A percentile compares a stretch with the other conserved stretches of the same genome.
Conservation (phyloP, 306 rosid species). For the Begonia peltatifolia region DNA sequence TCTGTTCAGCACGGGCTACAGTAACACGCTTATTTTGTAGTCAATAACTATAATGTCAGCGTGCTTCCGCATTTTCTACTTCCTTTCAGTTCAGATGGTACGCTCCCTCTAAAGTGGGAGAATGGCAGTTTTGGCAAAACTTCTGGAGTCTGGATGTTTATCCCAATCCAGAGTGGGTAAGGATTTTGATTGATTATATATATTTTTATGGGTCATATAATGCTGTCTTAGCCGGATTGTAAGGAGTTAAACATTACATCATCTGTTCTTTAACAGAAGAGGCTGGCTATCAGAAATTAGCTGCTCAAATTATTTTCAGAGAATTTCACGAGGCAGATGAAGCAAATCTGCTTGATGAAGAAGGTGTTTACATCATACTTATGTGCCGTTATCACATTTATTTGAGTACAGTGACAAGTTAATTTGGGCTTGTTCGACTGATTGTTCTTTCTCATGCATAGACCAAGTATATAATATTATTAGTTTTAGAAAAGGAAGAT, state of each 20-base stretch:
- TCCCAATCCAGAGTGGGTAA: constrained; percentile 48
- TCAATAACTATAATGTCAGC: too few species aligned
- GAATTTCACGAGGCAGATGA: constrained; percentile 70
- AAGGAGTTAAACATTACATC: background rate
- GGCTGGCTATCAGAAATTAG: constrained; percentile 35
- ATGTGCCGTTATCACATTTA: background rate
- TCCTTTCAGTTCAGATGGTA: constrained; percentile 22
- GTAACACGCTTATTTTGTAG: too few species aligned
- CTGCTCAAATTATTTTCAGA: constrained; percentile 45
- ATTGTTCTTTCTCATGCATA: too few species aligned
- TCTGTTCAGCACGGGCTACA: too few species aligned
- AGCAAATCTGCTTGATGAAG: constrained; percentile 76
- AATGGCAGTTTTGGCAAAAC: constrained; percentile 79
- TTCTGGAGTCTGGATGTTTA: constrained; percentile 44
- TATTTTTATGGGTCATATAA: background rate
- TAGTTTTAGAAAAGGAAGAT: too few species aligned
- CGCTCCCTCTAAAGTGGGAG: constrained; percentile 66
- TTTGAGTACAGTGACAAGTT: background rate
- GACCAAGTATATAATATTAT: too few species aligned
- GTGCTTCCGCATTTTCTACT: background rate
- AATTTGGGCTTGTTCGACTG: too few species aligned
- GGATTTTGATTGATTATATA: background rate
- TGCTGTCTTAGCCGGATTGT: background rate
- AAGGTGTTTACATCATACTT: constrained; percentile 34
- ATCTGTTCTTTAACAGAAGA: constrained; percentile 38